A percentile compares a stretch with the other conserved stretches of the same genome.
phyloP scores from a whole-genome alignment of 805 yeast genomes.

The Candida sanyiensis region DNA sequence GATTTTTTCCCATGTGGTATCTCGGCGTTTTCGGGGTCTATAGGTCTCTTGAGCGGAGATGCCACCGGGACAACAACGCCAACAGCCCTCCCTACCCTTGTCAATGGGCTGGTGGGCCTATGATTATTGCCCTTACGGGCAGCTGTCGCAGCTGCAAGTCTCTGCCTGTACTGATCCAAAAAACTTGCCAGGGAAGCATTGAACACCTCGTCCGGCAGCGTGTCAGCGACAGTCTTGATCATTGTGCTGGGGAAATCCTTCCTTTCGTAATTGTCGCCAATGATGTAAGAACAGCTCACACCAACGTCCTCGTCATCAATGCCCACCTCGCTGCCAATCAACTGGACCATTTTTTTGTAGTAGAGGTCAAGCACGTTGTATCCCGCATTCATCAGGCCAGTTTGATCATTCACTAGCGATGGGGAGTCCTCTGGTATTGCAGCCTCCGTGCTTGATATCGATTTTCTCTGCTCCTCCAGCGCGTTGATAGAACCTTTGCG shows the following conservation, averaged over 20 bases:
- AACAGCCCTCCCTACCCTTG: background rate
- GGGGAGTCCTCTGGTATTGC: background rate
- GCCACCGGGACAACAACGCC: conserved; percentile 1
- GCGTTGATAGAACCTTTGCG: conserved; percentile 19
- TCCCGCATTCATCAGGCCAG: conserved; percentile 25
- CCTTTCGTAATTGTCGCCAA: conserved; percentile 3
- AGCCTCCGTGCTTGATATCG: conserved; percentile 2
- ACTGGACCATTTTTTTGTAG: conserved; percentile 42
- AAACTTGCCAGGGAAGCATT: conserved; percentile 1
- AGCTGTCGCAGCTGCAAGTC: background rate
- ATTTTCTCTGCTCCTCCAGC: conserved; percentile 12
- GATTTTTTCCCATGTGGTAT: conserved; percentile 8
- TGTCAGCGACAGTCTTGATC: conserved; percentile 27
- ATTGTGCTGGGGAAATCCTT: conserved; percentile 1
- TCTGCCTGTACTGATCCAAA: background rate
- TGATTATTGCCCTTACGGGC: conserved; percentile 1
- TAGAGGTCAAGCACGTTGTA: conserved; percentile 42
- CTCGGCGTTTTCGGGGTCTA: conserved; percentile 10
- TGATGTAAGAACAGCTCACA: conserved; percentile 9
- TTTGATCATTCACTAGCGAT: conserved; percentile 17
- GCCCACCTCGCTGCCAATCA: conserved; percentile 36
- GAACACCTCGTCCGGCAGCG: conserved; percentile 19
- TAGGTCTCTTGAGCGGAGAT: conserved; percentile 15
- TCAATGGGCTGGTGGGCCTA: background rate
- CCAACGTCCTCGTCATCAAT: conserved; percentile 12